Conservation (phyloP, 2,329 filamentous ascomycete genomes). For the Fusarium sarcochroum region DNA sequence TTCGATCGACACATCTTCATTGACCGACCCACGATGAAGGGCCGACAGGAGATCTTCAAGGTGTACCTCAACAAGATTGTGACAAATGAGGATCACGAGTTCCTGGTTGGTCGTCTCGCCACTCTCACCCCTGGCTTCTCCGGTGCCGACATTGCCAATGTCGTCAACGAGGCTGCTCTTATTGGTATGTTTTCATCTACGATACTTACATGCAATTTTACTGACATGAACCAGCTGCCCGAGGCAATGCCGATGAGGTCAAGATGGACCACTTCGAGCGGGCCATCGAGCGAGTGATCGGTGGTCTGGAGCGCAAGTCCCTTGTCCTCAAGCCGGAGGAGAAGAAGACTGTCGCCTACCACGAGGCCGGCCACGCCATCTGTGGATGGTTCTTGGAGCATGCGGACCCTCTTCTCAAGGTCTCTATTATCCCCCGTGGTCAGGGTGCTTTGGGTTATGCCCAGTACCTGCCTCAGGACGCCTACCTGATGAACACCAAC, state of each 20-base stretch:
- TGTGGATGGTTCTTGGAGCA: slow-evolving; percentile 98
- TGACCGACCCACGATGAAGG: slow-evolving; percentile 96
- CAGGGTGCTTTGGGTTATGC: slow-evolving; percentile 95
- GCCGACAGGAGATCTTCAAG: slow-evolving; percentile 93
- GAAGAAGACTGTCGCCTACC: slow-evolving; percentile 96
- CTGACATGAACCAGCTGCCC: slow-evolving; percentile 74
- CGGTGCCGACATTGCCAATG: slow-evolving; percentile 98
- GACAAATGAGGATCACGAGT: slow-evolving; percentile 89
- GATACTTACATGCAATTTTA: slow-evolving; percentile 27
- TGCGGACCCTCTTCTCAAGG: slow-evolving; percentile 97
- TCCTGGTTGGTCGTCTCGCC: slow-evolving; percentile 88
- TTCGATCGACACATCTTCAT: slow-evolving; percentile 98
- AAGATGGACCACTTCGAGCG: slow-evolving; percentile 94
- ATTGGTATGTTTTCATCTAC: slow-evolving; percentile 76
- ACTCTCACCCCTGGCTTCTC: slow-evolving; percentile 97
- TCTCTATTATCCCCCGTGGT: slow-evolving; percentile 97
- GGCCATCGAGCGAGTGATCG: slow-evolving; percentile 96
- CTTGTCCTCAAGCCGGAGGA: slow-evolving; percentile 93
- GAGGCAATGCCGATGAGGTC: slow-evolving; percentile 83
- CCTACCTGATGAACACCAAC: slow-evolving; percentile 94
- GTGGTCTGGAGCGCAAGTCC: slow-evolving; percentile 97
- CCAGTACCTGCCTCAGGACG: slow-evolving; percentile 95
- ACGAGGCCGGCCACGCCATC: slow-evolving; percentile 97
- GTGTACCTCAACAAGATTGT: slow-evolving; percentile 97
- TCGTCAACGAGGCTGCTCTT: slow-evolving; percentile 95